Conservation (phyloP, 2,329 filamentous ascomycete genomes). For the Acrocalymma vagum region DNA sequence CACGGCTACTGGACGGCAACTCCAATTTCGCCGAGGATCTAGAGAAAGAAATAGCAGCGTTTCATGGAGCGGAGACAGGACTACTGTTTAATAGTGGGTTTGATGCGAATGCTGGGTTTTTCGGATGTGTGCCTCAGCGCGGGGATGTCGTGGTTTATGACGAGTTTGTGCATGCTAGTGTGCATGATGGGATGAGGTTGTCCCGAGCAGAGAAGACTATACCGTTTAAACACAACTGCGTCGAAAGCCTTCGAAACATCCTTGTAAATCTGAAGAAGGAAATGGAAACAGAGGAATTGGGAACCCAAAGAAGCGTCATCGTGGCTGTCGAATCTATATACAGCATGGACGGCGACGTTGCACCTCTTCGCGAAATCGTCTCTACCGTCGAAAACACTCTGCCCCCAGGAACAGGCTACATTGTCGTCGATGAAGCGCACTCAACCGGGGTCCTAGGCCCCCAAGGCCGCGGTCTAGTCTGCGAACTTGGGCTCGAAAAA, state of each 20-base stretch:
- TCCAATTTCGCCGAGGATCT: conserved; percentile 66
- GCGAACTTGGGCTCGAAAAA: conserved; percentile 59
- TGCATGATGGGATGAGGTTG: conserved; percentile 78
- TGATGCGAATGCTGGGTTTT: conserved; percentile 59
- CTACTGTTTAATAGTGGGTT: conserved; percentile 68
- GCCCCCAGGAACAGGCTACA: conserved; percentile 65
- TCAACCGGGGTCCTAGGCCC: conserved; percentile 68
- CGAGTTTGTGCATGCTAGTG: conserved; percentile 79
- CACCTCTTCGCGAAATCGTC: conserved; percentile 69
- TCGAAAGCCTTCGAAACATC: conserved; percentile 50
- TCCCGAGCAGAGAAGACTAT: conserved; percentile 62
- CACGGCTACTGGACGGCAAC: conserved; percentile 72
- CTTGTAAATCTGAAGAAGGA: conserved; percentile 46
- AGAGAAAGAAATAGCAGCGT: conserved; percentile 65
- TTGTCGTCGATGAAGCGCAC: conserved; percentile 75
- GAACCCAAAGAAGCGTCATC: conserved; percentile 43
- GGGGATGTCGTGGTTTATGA: conserved; percentile 69
- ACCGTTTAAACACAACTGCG: conserved; percentile 67
- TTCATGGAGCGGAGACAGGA: conserved; percentile 66
- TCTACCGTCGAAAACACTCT: conserved; percentile 64
- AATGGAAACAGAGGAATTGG: conserved; percentile 36
- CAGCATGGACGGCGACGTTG: conserved; percentile 84
- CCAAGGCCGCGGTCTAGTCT: conserved; percentile 66
- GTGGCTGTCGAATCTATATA: conserved; percentile 59
- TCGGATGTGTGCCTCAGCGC: conserved; percentile 56